Evolutionary conservation across 1,284 basidiomycete genomes (phyloP), one percentile per base, ranked within the genome.

Genomic region (Acaromyces ingoldii): DNA sequence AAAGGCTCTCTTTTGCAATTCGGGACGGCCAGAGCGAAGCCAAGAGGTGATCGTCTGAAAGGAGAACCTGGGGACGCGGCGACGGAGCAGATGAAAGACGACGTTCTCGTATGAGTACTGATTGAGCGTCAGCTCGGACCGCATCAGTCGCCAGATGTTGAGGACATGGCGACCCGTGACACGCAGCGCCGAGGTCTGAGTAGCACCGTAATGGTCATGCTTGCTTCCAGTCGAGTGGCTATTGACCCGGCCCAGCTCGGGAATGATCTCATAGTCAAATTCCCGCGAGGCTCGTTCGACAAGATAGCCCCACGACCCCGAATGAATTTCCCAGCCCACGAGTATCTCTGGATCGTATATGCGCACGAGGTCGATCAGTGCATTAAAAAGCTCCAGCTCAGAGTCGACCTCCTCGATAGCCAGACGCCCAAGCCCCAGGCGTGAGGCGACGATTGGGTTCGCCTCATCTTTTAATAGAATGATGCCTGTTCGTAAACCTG

Each of bases 51-150:
- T 76, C 0, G 84, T 86, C 2, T 78, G 76, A 11, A 81, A 74
- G 1, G 82, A 82, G 72, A 90, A 93, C 49, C 82, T 84, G 5
- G 92, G 91, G 15, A 88, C 53, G 9, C 72, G 66, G 19, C 57
- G 51, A 21, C 64, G 65, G 21, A 74, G 51, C 13, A 74, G 51
- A 34, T 72, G 66, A 29, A 62, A 91, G 0, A 81, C 87, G 0
- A 91, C 85, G 66, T 93, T 91, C 77, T 97, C 93, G 61, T 96
- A 88, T 0, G 88, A 85, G 74, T 97, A 92, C 53, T 83, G 83
- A 36, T 82, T 83, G 51, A 97, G 78, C 6, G 82, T 84, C 50
- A 87, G 82, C 65, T 97, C 92, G 1, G 85, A 83, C 28, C 90
- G 84, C 81, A 97, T 88, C 50, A 96, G 83, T 42, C 91, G 81